Evolutionary conservation across 495 filamentous ascomycete genomes (phyloP).

Genomic region (Aspergillus cristatus): DNA sequence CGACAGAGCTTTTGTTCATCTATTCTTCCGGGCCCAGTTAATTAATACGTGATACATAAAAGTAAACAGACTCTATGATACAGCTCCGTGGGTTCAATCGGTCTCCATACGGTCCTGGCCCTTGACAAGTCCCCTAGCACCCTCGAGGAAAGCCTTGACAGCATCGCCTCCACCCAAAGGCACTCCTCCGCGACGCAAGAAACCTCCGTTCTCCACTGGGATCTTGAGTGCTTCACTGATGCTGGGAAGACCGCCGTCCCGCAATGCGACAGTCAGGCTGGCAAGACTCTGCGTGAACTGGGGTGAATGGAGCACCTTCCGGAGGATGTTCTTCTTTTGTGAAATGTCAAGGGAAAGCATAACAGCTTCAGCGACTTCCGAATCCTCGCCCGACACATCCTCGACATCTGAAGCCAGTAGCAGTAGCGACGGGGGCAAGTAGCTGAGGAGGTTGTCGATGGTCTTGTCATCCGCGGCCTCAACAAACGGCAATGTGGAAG

Average conservation of each 20-base stretch:
- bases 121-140: constrained; percentile 67
- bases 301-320: constrained; percentile 77
- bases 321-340: constrained; percentile 75
- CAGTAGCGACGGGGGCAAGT: constrained; percentile 65
- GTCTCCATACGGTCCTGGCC: constrained; percentile 39
- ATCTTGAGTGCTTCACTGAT: constrained; percentile 80
- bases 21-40: neutral
- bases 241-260: constrained; percentile 86
- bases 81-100: constrained; percentile 29
- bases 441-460: constrained; percentile 64
- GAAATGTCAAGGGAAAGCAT: constrained; percentile 61
- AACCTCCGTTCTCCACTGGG: constrained; percentile 71
- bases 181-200: constrained; percentile 58
- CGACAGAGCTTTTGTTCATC: neutral
- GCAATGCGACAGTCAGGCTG: constrained; percentile 74
- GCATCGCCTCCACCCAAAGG: constrained; percentile 84
- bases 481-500: constrained; percentile 67
- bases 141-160: constrained; percentile 82
- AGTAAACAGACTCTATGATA: neutral
- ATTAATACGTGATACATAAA: neutral
- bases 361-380: constrained; percentile 58
- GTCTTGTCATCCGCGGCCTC: constrained; percentile 53
- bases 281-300: constrained; percentile 83
- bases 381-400: constrained; percentile 47
- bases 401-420: constrained; percentile 61